phyloP scores from a whole-genome alignment of 164 flowering plant genomes.

The Chimonanthus praecox region DNA sequence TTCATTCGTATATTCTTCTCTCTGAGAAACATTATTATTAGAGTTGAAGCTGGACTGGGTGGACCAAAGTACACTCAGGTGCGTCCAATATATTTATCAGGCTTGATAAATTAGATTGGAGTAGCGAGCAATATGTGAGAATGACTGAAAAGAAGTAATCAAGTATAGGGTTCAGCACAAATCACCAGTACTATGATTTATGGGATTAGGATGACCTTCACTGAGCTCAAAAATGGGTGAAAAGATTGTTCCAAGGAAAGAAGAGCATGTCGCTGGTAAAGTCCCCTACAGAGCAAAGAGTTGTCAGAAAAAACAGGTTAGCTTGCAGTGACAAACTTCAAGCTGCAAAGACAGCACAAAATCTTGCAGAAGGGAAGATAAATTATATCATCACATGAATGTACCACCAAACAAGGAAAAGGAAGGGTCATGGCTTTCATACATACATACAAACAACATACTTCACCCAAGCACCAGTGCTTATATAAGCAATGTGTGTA shows the following conservation, averaged over 20 bases:
- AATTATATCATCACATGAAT: no score
- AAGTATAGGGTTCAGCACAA: slow-evolving; percentile 1
- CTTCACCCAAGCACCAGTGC: background rate
- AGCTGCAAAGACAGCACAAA: slow-evolving; percentile 4
- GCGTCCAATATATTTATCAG: background rate
- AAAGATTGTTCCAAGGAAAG: slow-evolving; percentile 51
- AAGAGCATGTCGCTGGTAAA: slow-evolving; percentile 25
- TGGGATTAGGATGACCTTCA: slow-evolving; percentile 22
- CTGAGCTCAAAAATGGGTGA: slow-evolving; percentile 36
- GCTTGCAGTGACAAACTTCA: background rate
- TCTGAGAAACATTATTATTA: background rate
- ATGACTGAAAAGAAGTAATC: background rate
- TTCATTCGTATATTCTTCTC: background rate
- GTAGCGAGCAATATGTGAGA: background rate
- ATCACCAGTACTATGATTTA: slow-evolving; percentile 31
- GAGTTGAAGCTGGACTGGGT: background rate
- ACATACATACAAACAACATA: no score
- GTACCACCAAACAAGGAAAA: background rate
- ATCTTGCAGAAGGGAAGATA: background rate
- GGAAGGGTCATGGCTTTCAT: no score
- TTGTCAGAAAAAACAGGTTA: background rate
- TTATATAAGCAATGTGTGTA: no score
- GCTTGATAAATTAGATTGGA: background rate
- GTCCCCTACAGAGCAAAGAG: slow-evolving; percentile 31
- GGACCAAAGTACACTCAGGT: background rate